Evolutionary conservation across 1,139 yeast species (phyloP).

Genomic region (Zygosaccharomyces pseudobailii): DNA sequence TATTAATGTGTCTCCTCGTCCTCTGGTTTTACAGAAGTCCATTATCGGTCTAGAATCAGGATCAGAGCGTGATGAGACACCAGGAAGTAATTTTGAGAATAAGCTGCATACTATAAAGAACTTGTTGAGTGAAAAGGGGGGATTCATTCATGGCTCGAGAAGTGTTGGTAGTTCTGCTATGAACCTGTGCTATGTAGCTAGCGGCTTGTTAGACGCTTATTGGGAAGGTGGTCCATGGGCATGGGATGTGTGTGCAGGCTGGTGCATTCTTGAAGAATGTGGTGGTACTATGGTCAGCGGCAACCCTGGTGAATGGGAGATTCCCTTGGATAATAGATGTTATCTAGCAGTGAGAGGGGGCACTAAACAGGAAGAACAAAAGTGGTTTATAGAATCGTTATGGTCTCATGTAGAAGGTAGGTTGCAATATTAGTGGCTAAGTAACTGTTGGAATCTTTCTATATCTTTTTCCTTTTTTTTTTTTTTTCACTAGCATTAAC

Average conservation of each 20-base stretch:
- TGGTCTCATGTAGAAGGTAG: slow-evolving; percentile 46
- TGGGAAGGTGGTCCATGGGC: slow-evolving; percentile 64
- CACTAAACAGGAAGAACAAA: slow-evolving; percentile 37
- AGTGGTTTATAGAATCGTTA: slow-evolving; percentile 42
- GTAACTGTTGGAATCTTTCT: not conserved
- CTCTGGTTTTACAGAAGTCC: slow-evolving; percentile 45
- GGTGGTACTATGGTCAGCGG: slow-evolving; percentile 53
- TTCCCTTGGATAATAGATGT: slow-evolving; percentile 44
- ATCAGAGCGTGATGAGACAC: slow-evolving; percentile 45
- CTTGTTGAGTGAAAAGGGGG: slow-evolving; percentile 43
- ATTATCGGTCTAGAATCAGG: slow-evolving; percentile 55
- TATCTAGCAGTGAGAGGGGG: slow-evolving; percentile 55
- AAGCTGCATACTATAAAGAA: slow-evolving; percentile 45
- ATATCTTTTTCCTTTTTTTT: not conserved
- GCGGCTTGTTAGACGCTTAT: slow-evolving; percentile 51
- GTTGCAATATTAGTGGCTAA: slow-evolving; percentile 33
- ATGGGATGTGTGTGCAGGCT: slow-evolving; percentile 64
- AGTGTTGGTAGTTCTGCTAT: slow-evolving; percentile 57
- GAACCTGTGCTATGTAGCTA: slow-evolving; percentile 50
- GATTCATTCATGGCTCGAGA: slow-evolving; percentile 53
- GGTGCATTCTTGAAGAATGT: slow-evolving; percentile 52
- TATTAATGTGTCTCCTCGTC: slow-evolving; percentile 25
- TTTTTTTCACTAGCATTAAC: not conserved
- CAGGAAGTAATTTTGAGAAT: slow-evolving; percentile 42
- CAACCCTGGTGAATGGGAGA: slow-evolving; percentile 44